Evolutionary conservation across 2,329 filamentous ascomycete genomes (phyloP), one percentile per base, ranked within the genome.

Genomic region (Fonsecaea erecta): DNA sequence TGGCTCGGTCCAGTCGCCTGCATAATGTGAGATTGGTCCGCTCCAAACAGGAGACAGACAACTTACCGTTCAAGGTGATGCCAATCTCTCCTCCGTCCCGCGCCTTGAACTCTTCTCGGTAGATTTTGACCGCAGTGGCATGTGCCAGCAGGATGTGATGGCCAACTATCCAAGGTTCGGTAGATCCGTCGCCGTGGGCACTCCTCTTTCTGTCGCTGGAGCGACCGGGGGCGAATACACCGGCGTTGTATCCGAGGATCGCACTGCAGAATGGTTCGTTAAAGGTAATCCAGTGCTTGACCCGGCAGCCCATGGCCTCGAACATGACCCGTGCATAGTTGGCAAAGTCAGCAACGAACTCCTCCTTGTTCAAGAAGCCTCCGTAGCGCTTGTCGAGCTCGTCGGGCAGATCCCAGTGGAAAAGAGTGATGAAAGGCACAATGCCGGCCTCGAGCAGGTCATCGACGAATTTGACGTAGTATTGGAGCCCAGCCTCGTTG

Each of bases 261-360:
- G 89, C 87, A 69, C 87, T 91, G 79, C 91, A 96, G 88, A 90
- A 95, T 2, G 92, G 92, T 81, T 96, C 92, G 76, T 95, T 95
- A 80, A 94, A 92, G 28, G 91, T 95, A 77, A 93, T 91, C 92
- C 92, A 96, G 79, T 91, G 84, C 81, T 92, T 92, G 73, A 93
- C 91, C 77, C 88, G 89, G 60, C 88, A 85, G 55, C 85, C 84
- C 63, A 96, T 83, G 0, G 88, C 86, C 75, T 89, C 84, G 80
- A 93, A 96, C 73, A 92, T 82, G 53, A 92, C 82, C 67, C 89
- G 87, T 9, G 92, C 90, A 75, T 93, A 96, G 78, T 89, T 81
- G 71, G 90, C 88, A 75, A 88, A 96, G 79, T 96, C 92, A 64
- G 88, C 85, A 2, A 90, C 87, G 77, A 95, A 96, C 79, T 96